Evolutionary conservation across 2,329 filamentous ascomycete genomes (phyloP), one percentile per base, ranked within the genome.

Genomic region (Botryotinia calthae): DNA sequence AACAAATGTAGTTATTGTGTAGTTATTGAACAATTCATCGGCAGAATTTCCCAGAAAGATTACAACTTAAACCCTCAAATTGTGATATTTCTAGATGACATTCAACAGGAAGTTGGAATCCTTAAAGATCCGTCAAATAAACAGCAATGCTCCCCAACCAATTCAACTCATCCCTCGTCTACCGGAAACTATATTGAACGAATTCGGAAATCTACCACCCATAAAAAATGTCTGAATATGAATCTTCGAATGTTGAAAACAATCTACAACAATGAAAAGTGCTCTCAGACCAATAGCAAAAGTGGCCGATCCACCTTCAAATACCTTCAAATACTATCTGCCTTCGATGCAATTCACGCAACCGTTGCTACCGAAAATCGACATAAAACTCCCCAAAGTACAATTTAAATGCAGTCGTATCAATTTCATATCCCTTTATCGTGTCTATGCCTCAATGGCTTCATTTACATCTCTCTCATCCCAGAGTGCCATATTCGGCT

Each of bases 401-500:
- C 7, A 56, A 56, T 18, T 56, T 28, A 7, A 28, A 56, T 56
- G n/a, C 51, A 25, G 28, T n/a, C 51, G 18, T 28, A 54, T 28
- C 56, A 70, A 48, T 62, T 37, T 59, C 44, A 37, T 34, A 54
- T 54, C 51, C 18, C 25, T 56, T 40, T 46, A 18, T 51, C 51
- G 25, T 63, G 25, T 70, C 10, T 44, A 54, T 28, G 18, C 14
- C 12, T 28, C 67, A 28, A 22, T 20, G 1, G 56, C 20, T 40
- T 59, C 67, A 18, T 58, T 12, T 25, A 54, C 20, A 31, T 16
- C 12, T 25, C 31, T 40, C n/a, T 71, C 37, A 71, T 14, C 31
- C 44, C 18, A 71, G 25, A 42, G 46, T 66, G n/a, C 61, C 70
- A 56, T 71, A 71, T 14, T 71, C 70, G 16, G 59, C 59, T 44